Conservation (phyloP, 352 stramenopile genomes). For the Phytophthora sojae region DNA sequence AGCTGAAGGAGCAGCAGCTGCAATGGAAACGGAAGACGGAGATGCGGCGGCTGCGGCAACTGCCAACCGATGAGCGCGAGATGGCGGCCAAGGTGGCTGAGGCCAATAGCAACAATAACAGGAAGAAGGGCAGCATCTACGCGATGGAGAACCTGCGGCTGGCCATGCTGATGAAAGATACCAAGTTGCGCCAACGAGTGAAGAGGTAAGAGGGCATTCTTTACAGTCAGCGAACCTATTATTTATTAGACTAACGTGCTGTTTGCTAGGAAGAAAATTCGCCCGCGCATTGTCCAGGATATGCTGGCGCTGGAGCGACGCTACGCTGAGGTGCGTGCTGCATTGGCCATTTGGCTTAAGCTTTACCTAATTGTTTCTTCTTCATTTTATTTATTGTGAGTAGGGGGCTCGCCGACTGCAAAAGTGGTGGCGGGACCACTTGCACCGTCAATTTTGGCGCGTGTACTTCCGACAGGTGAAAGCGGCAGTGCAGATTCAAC, state of each 20-base stretch:
- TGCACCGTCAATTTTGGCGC: constrained; percentile 53
- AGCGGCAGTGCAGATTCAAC: constrained; percentile 63
- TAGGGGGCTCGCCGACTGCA: constrained; percentile 60
- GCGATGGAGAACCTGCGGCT: constrained; percentile 72
- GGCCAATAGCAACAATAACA: constrained; percentile 41
- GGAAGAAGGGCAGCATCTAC: constrained; percentile 48
- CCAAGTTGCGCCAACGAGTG: constrained; percentile 42
- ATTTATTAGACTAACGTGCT: neutral
- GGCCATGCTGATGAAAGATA: constrained; percentile 53
- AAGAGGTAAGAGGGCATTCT: constrained; percentile 43
- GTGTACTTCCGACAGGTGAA: constrained; percentile 51
- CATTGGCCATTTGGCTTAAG: neutral
- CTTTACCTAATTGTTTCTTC: neutral
- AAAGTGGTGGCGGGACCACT: constrained; percentile 60
- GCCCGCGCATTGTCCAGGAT: constrained; percentile 73
- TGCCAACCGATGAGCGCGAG: constrained; percentile 15
- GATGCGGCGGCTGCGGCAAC: constrained; percentile 18
- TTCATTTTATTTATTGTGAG: neutral
- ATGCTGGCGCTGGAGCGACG: constrained; percentile 72
- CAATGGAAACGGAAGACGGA: constrained; percentile 41
- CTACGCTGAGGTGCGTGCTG: constrained; percentile 33
- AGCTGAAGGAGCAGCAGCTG: constrained; percentile 60
- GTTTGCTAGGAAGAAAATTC: constrained; percentile 50
- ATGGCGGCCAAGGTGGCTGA: constrained; percentile 10
- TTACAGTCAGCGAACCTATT: no score